Evolutionary conservation across 257 asterid species (phyloP).

Genomic region (Gentiana dahurica): DNA sequence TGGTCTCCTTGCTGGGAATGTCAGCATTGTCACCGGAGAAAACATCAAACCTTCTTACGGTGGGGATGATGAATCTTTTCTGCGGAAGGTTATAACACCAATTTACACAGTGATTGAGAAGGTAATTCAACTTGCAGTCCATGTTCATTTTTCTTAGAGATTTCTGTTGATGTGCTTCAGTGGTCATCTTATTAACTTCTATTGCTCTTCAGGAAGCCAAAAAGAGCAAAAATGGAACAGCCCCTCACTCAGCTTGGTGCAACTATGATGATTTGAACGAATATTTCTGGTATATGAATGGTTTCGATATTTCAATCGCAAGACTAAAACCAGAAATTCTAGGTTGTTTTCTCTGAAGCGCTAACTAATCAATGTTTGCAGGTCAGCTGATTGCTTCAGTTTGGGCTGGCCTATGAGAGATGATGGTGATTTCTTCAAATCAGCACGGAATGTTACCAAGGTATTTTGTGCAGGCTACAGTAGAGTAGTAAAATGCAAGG

Average conservation of each 20-base stretch:
- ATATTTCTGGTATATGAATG: slow-evolving; percentile 62
- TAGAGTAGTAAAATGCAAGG: slow-evolving; percentile 3
- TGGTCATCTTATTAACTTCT: slow-evolving; percentile 11
- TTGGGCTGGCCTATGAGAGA: slow-evolving; percentile 99
- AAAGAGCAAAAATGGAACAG: slow-evolving; percentile 70
- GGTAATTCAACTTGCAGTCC: slow-evolving; percentile 32
- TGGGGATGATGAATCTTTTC: slow-evolving; percentile 87
- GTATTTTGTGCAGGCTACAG: slow-evolving; percentile 22
- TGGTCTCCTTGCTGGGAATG: slow-evolving; percentile 98
- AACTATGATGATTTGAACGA: slow-evolving; percentile 94
- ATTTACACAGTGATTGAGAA: slow-evolving; percentile 80
- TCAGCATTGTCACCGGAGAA: slow-evolving; percentile 97
- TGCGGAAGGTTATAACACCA: slow-evolving; percentile 82
- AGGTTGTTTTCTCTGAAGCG: slow-evolving; percentile 1
- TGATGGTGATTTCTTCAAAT: slow-evolving; percentile 87
- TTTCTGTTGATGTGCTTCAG: slow-evolving; percentile 6
- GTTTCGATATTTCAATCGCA: slow-evolving; percentile 5
- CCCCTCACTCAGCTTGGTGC: slow-evolving; percentile 94
- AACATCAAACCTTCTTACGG: slow-evolving; percentile 97
- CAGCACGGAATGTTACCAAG: slow-evolving; percentile 38
- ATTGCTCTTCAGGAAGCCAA: slow-evolving; percentile 56
- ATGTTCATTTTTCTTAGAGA: slow-evolving; percentile 5
- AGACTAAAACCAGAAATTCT: slow-evolving; percentile 1
- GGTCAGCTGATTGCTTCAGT: slow-evolving; percentile 86
- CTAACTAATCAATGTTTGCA: slow-evolving; percentile 25